phyloP scores from a whole-genome alignment of 164 flowering plant genomes.

The Chloranthus sessilifolius region DNA sequence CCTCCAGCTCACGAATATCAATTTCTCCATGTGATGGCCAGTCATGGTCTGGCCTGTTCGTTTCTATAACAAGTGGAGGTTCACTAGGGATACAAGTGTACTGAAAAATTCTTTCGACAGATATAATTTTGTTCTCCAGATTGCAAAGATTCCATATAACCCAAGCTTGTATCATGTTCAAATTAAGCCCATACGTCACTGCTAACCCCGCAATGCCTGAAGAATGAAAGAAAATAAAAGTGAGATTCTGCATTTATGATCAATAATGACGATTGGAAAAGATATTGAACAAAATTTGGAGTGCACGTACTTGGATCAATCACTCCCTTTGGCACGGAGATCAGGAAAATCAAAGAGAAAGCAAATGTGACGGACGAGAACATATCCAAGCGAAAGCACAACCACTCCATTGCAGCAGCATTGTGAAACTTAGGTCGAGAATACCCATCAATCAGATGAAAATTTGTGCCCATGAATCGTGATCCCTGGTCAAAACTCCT shows the following conservation, averaged over 20 bases:
- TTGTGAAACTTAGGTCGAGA: slow-evolving; percentile 29
- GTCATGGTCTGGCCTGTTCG: slow-evolving; percentile 15
- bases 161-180: slow-evolving; percentile 30
- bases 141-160: slow-evolving; percentile 36
- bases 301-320: slow-evolving; percentile 34
- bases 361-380: slow-evolving; percentile 34
- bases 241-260: slow-evolving; percentile 5
- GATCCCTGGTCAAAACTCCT: slow-evolving; percentile 36
- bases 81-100: slow-evolving; percentile 27
- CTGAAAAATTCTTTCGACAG: slow-evolving; percentile 34
- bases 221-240: slow-evolving; percentile 7
- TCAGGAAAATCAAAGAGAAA: slow-evolving; percentile 29
- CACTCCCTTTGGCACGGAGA: slow-evolving; percentile 30
- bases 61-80: slow-evolving; percentile 23
- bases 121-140: slow-evolving; percentile 45
- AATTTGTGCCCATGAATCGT: slow-evolving; percentile 30
- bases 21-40: slow-evolving; percentile 25
- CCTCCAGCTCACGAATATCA: slow-evolving; percentile 20
- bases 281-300: too few relatives aligned
- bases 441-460: slow-evolving; percentile 22
- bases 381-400: slow-evolving; percentile 39
- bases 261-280: too few relatives aligned
- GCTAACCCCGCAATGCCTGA: slow-evolving; percentile 45
- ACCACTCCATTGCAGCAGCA: slow-evolving; percentile 39
- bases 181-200: slow-evolving; percentile 46